These are phyloP conservation scores for Nigrospora osmanthi DNA, from an alignment of 2,329 filamentous ascomycete species.

Conservation along the genomic window DNA sequence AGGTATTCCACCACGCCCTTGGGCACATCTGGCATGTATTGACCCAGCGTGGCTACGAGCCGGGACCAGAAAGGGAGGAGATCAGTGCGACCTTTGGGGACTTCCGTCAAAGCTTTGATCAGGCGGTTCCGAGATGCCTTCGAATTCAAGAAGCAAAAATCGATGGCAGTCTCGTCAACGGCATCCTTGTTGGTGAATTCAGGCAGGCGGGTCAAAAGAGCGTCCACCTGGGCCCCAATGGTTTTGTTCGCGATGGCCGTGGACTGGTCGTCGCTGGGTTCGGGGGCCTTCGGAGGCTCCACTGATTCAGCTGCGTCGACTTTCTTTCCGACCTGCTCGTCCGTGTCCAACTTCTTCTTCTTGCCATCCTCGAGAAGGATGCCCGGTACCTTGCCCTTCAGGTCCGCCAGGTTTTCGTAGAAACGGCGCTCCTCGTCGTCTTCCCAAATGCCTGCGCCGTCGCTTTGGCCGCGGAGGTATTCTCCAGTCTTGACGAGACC, in stretches of 20 bases:
- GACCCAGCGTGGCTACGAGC: slow-evolving; percentile 83
- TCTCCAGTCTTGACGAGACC: slow-evolving; percentile 91
- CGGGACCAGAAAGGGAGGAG: slow-evolving; percentile 87
- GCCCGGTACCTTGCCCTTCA: slow-evolving; percentile 91
- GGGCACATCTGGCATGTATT: slow-evolving; percentile 90
- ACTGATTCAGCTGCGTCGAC: slow-evolving; percentile 43
- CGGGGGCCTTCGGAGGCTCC: slow-evolving; percentile 40
- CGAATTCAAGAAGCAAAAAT: slow-evolving; percentile 97
- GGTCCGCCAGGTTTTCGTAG: slow-evolving; percentile 91
- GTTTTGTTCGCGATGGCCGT: slow-evolving; percentile 97
- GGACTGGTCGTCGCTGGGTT: slow-evolving; percentile 69
- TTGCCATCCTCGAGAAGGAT: slow-evolving; percentile 91
- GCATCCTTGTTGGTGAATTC: slow-evolving; percentile 87
- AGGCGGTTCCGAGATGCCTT: slow-evolving; percentile 94
- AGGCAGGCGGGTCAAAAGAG: slow-evolving; percentile 77
- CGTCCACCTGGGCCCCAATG: slow-evolving; percentile 93
- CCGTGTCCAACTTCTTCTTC: slow-evolving; percentile 79
- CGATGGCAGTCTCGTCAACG: slow-evolving; percentile 86
- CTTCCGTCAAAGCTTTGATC: slow-evolving; percentile 86
- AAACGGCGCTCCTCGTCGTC: slow-evolving; percentile 97
- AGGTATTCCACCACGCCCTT: slow-evolving; percentile 87
- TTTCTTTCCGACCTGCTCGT: slow-evolving; percentile 78
- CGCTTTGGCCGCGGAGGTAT: slow-evolving; percentile 81
- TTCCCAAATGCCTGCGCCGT: slow-evolving; percentile 94
- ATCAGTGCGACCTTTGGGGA: slow-evolving; percentile 89